Percentiles rank a stretch among this genome's conserved stretches.
Conservation (phyloP, 2,329 filamentous ascomycete genomes). For the Xylariaceae sp. region DNA sequence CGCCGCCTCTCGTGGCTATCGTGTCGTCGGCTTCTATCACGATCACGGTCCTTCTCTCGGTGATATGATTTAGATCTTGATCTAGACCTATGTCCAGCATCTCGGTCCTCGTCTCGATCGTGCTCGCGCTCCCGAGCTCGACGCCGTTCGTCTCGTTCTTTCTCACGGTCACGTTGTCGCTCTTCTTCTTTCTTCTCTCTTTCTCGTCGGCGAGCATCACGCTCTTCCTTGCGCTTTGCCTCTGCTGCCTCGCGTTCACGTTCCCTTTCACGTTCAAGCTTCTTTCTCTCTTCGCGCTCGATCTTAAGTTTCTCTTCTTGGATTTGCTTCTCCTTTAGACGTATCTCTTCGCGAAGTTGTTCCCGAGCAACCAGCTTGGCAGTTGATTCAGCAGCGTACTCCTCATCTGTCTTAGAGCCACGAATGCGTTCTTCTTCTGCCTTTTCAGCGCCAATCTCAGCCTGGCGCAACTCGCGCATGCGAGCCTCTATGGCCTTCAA, state of each 20-base stretch:
- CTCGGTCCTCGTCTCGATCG: slow-evolving; percentile 29
- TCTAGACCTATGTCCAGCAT: slow-evolving; percentile 33
- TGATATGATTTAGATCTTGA: slow-evolving; percentile 33
- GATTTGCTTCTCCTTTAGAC: slow-evolving; percentile 55
- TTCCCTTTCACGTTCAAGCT: slow-evolving; percentile 46
- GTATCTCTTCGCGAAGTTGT: slow-evolving; percentile 56
- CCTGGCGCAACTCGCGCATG: slow-evolving; percentile 63
- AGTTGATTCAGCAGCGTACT: slow-evolving; percentile 65
- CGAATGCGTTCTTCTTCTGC: slow-evolving; percentile 61
- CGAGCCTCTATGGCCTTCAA: slow-evolving; percentile 62
- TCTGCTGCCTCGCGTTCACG: slow-evolving; percentile 48
- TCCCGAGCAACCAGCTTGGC: slow-evolving; percentile 58
- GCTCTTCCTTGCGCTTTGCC: slow-evolving; percentile 46
- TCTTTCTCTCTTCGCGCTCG: slow-evolving; percentile 53
- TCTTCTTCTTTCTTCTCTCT: slow-evolving; percentile 36
- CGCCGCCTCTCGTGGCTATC: slow-evolving; percentile 34
- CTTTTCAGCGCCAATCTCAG: slow-evolving; percentile 65
- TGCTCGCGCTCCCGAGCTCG: slow-evolving; percentile 34
- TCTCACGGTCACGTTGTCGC: slow-evolving; percentile 44
- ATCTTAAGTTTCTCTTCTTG: slow-evolving; percentile 59
- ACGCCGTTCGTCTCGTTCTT: slow-evolving; percentile 52
- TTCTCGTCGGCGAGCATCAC: slow-evolving; percentile 47
- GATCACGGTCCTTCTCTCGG: slow-evolving; percentile 36
- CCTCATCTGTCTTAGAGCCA: slow-evolving; percentile 68
- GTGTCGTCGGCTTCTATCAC: slow-evolving; percentile 33